phyloP scores from a whole-genome alignment of 2,329 filamentous ascomycete genomes.

The Fusarium pseudonygamai region DNA sequence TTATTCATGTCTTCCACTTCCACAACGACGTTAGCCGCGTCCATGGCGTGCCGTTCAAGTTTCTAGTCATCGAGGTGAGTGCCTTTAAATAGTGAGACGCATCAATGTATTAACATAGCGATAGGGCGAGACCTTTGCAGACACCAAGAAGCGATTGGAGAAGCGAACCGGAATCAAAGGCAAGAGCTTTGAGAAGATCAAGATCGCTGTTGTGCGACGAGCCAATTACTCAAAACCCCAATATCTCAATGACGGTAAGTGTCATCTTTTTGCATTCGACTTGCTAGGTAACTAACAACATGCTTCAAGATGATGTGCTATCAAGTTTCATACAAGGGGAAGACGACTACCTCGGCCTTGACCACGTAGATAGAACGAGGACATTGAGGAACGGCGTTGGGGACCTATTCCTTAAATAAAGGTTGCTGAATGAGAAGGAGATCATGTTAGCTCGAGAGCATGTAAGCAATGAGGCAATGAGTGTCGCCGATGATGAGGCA shows the following conservation, averaged over 20 bases:
- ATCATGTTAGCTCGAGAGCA: not conserved
- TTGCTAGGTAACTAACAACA: slow-evolving; percentile 31
- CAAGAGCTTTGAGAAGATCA: slow-evolving; percentile 98
- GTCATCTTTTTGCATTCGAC: not conserved
- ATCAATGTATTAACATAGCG: slow-evolving; percentile 3
- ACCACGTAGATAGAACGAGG: slow-evolving; percentile 71
- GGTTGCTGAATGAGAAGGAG: not conserved
- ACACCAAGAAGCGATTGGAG: slow-evolving; percentile 94
- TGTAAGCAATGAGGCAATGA: slow-evolving; percentile 11
- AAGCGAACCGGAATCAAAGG: slow-evolving; percentile 95
- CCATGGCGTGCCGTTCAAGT: slow-evolving; percentile 92
- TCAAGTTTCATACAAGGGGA: slow-evolving; percentile 61
- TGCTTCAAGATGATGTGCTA: slow-evolving; percentile 64
- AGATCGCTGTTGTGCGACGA: slow-evolving; percentile 84
- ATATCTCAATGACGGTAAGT: slow-evolving; percentile 84
- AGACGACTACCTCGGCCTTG: slow-evolving; percentile 71
- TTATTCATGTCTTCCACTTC: slow-evolving; percentile 89
- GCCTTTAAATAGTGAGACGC: not conserved
- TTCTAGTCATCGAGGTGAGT: slow-evolving; percentile 81
- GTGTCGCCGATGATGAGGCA: slow-evolving; percentile 2
- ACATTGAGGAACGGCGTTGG: slow-evolving; percentile 67
- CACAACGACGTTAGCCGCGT: slow-evolving; percentile 86
- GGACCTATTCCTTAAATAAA: slow-evolving; percentile 68
- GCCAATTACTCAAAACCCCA: slow-evolving; percentile 78
- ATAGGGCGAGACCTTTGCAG: slow-evolving; percentile 84